A percentile compares a stretch with the other conserved stretches of the same genome.
phyloP scores from a whole-genome alignment of 352 stramenopile species.

The Globisporangium apiculatum region DNA sequence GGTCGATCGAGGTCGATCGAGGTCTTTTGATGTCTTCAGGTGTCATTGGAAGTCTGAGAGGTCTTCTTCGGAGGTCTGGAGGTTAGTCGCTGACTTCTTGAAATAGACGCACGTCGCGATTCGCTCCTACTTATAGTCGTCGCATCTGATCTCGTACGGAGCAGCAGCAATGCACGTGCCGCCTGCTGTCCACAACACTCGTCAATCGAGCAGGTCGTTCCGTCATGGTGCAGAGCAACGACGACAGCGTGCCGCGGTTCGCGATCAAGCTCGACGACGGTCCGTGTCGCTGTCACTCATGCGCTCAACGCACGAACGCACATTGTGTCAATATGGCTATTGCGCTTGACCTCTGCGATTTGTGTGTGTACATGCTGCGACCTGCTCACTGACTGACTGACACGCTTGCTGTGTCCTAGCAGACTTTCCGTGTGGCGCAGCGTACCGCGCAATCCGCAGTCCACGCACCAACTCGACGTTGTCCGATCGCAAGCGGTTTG shows the following conservation, averaged over 20 bases:
- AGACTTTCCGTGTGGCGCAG: conserved; percentile 41
- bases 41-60: too few relatives aligned
- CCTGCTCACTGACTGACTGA: background rate
- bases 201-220: too few relatives aligned
- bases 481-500: background rate
- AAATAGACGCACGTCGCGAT: too few relatives aligned
- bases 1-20: too few relatives aligned
- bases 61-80: too few relatives aligned
- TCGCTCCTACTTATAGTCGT: background rate
- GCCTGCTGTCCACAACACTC: too few relatives aligned
- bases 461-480: conserved; percentile 12
- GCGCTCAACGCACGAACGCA: too few relatives aligned
- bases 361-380: background rate
- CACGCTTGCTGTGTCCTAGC: background rate
- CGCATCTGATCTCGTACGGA: background rate
- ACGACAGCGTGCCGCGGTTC: conserved; percentile 6
- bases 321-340: background rate
- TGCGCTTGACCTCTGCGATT: background rate
- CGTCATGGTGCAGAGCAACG: conserved; percentile 13
- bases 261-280: conserved; percentile 10
- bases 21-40: too few relatives aligned
- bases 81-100: too few relatives aligned
- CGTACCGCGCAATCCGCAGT: conserved; percentile 43
- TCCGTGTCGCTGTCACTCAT: background rate
- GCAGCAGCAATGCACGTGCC: too few relatives aligned